Base-by-base conservation (phyloP, 805 yeast genomes). In the Middelhovenomyces tepae region DNA sequence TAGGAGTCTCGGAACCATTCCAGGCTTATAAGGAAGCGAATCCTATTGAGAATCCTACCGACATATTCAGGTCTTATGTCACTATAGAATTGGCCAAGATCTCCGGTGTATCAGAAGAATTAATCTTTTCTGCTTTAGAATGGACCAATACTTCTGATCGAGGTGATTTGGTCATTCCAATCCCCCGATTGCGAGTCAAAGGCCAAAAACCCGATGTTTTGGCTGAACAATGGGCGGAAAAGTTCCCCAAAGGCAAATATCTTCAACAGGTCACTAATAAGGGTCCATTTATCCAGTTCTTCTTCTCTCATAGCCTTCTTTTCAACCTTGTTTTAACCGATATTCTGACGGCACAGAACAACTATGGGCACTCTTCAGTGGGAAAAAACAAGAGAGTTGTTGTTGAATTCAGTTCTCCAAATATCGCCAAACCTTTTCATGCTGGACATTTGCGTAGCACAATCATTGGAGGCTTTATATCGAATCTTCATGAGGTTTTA, bases 361-460 rank as follows among this genome's bases (percentile, higher is more conserved):
- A 67, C 24, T 91, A 73, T 57, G 98, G 98, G 45, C 61, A 75
- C 28, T 65, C 78, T 47, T 83, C 86, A 31, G 48, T 82, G 35
- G 95, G 91, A 37, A 60, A 60, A 25, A 76, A 75, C 43, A 80
- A 85, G 62, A 78, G 67, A 42, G 68, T 81, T 11, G 50, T 86
- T 28, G 70, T 91, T 48, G 99, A 91, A 60, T 91, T 91, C 53
- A 84, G 95, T 2, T 87, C 97, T 22, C 99, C 99, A 44, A 91
- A 91, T 61, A 89, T 91, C 53, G 99, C 99, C 45, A 91, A 91
- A 64, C 99, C 99, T 8, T 91, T 91, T 80, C 99, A 91, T 56
- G 99, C 99, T 35, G 99, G 99, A 39, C 99, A 91, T 60, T 73
- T 91, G 60, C 79, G 99, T 62, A 82, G 94, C 20, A 91, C 99